Conservation (phyloP, 1,284 basidiomycete species). For the Macrocystidia cucumis region DNA sequence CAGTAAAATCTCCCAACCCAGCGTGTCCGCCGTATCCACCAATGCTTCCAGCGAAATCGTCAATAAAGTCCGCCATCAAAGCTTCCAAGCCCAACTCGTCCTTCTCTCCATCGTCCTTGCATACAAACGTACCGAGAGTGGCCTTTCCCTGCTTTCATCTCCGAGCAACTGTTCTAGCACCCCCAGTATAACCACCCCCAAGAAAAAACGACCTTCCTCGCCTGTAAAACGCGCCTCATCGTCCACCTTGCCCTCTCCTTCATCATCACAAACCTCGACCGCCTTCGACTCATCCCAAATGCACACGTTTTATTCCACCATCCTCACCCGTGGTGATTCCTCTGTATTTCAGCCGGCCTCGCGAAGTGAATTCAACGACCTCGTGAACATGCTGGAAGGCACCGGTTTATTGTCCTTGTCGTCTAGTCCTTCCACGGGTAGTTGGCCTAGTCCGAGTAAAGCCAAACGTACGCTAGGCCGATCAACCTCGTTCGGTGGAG, state of each 20-base stretch:
- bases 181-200: slow-evolving; percentile 27
- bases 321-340: slow-evolving; percentile 48
- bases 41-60: slow-evolving; percentile 44
- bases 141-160: slow-evolving; percentile 48
- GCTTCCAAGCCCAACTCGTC: slow-evolving; percentile 64
- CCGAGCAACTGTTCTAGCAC: no score
- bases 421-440: slow-evolving; percentile 29
- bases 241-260: slow-evolving; percentile 10
- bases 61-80: slow-evolving; percentile 55
- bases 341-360: slow-evolving; percentile 57
- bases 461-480: slow-evolving; percentile 43
- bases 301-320: slow-evolving; percentile 51
- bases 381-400: slow-evolving; percentile 65
- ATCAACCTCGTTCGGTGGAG: slow-evolving; percentile 46
- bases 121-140: slow-evolving; percentile 48
- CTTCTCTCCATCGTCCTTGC: slow-evolving; percentile 59
- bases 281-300: slow-evolving; percentile 51
- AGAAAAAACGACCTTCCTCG: slow-evolving; percentile 39
- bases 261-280: slow-evolving; percentile 17
- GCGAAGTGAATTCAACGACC: slow-evolving; percentile 67
- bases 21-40: slow-evolving; percentile 11
- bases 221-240: slow-evolving; percentile 47
- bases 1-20: slow-evolving; percentile 15
- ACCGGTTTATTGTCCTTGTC: slow-evolving; percentile 51
- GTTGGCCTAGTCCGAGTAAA: slow-evolving; percentile 18